These are phyloP conservation scores for Quercus ilex DNA, from an alignment of 306 rosid species.

Conservation along the genomic window DNA sequence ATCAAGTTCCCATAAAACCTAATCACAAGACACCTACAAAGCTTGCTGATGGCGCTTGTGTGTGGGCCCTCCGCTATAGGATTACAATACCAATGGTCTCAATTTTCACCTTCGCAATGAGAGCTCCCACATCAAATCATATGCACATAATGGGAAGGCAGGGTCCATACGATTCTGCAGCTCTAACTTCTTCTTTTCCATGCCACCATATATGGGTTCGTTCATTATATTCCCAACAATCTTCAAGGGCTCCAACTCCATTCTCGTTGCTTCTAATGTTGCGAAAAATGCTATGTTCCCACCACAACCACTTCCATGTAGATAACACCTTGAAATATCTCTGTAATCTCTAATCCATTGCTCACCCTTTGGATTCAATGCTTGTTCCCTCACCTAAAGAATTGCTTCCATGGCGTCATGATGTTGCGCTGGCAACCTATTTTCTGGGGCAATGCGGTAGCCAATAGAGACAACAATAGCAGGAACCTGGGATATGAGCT, in stretches of 20 bases:
- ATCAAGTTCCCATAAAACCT: slow-evolving; percentile 59
- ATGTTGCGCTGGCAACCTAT: slow-evolving; percentile 39
- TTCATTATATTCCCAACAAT: slow-evolving; percentile 58
- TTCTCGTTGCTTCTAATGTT: not conserved
- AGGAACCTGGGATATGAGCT: slow-evolving; percentile 27
- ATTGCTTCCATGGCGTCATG: slow-evolving; percentile 36
- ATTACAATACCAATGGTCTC: slow-evolving; percentile 65
- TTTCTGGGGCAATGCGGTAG: slow-evolving; percentile 45
- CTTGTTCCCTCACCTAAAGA: slow-evolving; percentile 43
- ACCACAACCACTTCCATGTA: slow-evolving; percentile 48
- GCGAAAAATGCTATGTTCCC: slow-evolving; percentile 52
- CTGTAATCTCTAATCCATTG: slow-evolving; percentile 57
- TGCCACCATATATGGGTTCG: slow-evolving; percentile 70
- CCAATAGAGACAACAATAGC: slow-evolving; percentile 38
- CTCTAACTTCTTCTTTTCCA: slow-evolving; percentile 47
- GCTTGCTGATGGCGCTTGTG: slow-evolving; percentile 10
- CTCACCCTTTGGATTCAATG: slow-evolving; percentile 31
- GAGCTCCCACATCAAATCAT: slow-evolving; percentile 59
- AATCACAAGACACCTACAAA: slow-evolving; percentile 44
- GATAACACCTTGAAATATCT: slow-evolving; percentile 55
- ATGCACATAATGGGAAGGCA: slow-evolving; percentile 45
- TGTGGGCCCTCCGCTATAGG: slow-evolving; percentile 52
- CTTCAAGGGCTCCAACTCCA: slow-evolving; percentile 35
- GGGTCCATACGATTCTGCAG: slow-evolving; percentile 45
- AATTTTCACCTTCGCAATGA: slow-evolving; percentile 37